Evolutionary conservation across 2,329 filamentous ascomycete genomes (phyloP).

Genomic region (Neonectria ditissima): DNA sequence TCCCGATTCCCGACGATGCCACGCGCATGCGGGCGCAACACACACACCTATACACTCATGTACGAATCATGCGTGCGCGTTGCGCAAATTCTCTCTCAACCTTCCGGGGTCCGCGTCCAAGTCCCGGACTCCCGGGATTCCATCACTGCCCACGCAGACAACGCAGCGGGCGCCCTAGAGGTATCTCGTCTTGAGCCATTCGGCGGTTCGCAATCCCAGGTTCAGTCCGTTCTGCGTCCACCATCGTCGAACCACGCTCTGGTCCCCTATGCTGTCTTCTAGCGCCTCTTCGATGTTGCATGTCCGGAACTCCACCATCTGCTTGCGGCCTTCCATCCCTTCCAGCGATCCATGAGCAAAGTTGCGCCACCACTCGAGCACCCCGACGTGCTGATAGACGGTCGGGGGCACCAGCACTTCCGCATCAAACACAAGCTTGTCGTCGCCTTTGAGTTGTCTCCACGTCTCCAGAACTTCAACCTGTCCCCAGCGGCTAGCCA

Average conservation of each 20-base stretch:
- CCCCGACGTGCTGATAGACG: constrained; percentile 84
- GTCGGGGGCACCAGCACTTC: constrained; percentile 89
- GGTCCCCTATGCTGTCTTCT: constrained; percentile 84
- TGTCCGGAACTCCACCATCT: constrained; percentile 90
- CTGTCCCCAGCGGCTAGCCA: constrained; percentile 87
- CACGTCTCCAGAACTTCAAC: constrained; percentile 87
- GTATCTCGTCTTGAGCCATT: constrained; percentile 88
- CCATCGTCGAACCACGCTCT: constrained; percentile 82
- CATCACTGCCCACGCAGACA: constrained; percentile 12
- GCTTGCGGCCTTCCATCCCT: constrained; percentile 65
- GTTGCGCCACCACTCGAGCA: constrained; percentile 92
- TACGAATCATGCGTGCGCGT: constrained; percentile 14
- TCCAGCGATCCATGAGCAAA: constrained; percentile 69
- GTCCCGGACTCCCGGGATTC: constrained; percentile 26
- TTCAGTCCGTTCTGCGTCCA: constrained; percentile 89
- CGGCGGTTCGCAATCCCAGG: constrained; percentile 82
- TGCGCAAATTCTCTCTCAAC: constrained; percentile 16
- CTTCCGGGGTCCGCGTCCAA: constrained; percentile 13
- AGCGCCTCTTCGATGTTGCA: constrained; percentile 96
- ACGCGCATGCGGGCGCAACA: constrained; percentile 11
- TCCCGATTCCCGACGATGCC: constrained; percentile 26
- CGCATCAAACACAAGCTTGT: constrained; percentile 78
- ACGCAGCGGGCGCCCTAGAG: constrained; percentile 57
- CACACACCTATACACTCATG: not conserved
- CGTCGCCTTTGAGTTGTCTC: constrained; percentile 76